phyloP scores from a whole-genome alignment of 2,329 filamentous ascomycete genomes.

The Didymella glomerata region DNA sequence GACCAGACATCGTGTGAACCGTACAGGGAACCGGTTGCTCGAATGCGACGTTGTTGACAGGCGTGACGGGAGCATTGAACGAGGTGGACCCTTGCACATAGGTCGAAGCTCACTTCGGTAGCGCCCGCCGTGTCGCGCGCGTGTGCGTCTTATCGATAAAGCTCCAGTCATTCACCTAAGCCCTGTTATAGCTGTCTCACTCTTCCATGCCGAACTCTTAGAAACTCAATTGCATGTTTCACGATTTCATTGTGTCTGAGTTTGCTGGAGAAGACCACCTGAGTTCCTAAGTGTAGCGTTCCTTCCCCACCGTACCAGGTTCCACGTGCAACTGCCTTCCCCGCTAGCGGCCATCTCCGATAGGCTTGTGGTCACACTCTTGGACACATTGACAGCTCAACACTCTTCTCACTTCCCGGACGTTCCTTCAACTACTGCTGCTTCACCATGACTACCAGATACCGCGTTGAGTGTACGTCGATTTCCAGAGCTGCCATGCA shows the following conservation, averaged over 20 bases:
- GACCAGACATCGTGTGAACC: constrained; percentile 32
- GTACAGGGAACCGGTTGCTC: constrained; percentile 5
- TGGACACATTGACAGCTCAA: constrained; percentile 31
- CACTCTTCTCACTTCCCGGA: constrained; percentile 15
- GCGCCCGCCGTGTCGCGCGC: constrained; percentile 17
- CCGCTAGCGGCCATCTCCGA: constrained; percentile 36
- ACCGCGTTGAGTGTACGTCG: constrained; percentile 53
- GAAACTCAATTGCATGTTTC: neutral
- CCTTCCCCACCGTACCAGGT: constrained; percentile 14
- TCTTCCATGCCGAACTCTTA: neutral
- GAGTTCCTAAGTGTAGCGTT: constrained; percentile 1
- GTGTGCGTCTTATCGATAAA: constrained; percentile 34
- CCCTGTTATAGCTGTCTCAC: neutral
- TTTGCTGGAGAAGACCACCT: neutral
- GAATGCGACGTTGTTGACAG: constrained; percentile 6
- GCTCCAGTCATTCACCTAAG: constrained; percentile 19
- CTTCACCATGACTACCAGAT: constrained; percentile 52
- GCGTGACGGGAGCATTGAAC: constrained; percentile 3
- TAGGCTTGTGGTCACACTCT: constrained; percentile 32
- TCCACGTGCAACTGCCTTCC: constrained; percentile 32
- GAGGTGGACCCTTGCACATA: constrained; percentile 30
- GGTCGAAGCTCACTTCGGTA: constrained; percentile 28
- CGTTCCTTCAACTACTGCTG: constrained; percentile 5
- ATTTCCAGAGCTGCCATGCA: constrained; percentile 5
- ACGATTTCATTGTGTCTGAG: neutral